These are phyloP conservation scores for Brassica carinata DNA, from an alignment of 345 rosid species.

Conservation along the genomic window DNA sequence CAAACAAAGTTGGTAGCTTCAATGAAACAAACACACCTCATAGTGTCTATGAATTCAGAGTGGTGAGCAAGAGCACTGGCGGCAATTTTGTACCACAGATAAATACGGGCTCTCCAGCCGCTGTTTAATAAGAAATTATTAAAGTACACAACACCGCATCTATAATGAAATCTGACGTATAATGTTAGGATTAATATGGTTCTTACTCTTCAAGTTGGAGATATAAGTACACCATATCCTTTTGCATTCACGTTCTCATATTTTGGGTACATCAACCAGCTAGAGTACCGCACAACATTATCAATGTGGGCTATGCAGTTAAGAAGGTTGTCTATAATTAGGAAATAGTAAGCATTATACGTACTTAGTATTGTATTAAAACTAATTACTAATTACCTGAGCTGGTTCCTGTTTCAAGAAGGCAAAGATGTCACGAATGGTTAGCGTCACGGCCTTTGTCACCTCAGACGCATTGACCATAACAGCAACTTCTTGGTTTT, in stretches of 20 bases:
- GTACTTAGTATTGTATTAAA: neutral
- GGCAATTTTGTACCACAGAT: neutral
- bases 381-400: neutral
- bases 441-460: neutral
- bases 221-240: neutral
- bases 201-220: neutral
- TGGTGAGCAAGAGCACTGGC: too few species aligned
- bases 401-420: neutral
- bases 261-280: neutral
- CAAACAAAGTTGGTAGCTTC: too few species aligned
- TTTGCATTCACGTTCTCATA: too few species aligned
- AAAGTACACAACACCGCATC: neutral
- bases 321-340: neutral
- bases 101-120: neutral
- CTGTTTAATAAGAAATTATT: neutral
- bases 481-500: neutral
- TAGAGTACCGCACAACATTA: neutral
- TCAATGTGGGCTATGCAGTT: neutral
- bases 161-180: neutral
- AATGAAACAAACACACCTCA: too few species aligned
- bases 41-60: too few species aligned
- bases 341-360: neutral
- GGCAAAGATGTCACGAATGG: neutral
- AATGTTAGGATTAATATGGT: too few species aligned
- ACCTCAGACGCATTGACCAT: neutral